Conservation (phyloP, 2,329 filamentous ascomycete species). For the Arthrobotrys pseudoclavata region DNA sequence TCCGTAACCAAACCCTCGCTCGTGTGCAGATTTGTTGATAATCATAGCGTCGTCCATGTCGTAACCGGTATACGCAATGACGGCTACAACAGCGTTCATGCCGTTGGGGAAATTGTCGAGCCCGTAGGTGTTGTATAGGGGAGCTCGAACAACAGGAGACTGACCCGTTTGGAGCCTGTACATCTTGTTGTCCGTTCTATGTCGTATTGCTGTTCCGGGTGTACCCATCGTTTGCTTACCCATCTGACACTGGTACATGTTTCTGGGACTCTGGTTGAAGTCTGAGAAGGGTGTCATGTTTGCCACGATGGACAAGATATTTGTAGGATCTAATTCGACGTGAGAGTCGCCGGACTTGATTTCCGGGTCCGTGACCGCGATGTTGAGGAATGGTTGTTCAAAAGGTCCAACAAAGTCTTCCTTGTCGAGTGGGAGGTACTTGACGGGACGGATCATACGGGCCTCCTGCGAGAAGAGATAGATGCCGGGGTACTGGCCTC, state of each 20-base stretch:
- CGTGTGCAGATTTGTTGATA: constrained; percentile 95
- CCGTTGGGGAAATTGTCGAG: constrained; percentile 99
- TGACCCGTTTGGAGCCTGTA: constrained; percentile 96
- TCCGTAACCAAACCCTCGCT: constrained; percentile 93
- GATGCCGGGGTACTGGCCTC: constrained; percentile 95
- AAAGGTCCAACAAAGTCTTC: constrained; percentile 91
- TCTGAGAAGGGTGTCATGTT: constrained; percentile 99
- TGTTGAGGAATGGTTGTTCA: constrained; percentile 98
- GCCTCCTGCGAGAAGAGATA: constrained; percentile 91
- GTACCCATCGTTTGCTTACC: constrained; percentile 99
- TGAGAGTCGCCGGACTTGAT: constrained; percentile 90
- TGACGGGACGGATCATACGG: constrained; percentile 90
- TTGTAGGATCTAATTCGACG: constrained; percentile 92
- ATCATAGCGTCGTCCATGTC: constrained; percentile 99
- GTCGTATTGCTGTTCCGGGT: constrained; percentile 83
- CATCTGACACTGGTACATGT: constrained; percentile 99
- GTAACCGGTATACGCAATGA: constrained; percentile 98
- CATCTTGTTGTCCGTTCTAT: constrained; percentile 96
- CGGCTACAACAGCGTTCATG: constrained; percentile 93
- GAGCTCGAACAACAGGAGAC: constrained; percentile 90
- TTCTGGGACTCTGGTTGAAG: constrained; percentile 97
- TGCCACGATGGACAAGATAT: constrained; percentile 96
- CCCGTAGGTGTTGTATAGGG: constrained; percentile 94
- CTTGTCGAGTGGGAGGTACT: constrained; percentile 87
- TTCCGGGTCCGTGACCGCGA: constrained; percentile 90